These are phyloP conservation scores for Afroboletus lepidellus DNA, from an alignment of 1,284 basidiomycete species.

Conservation along the genomic window DNA sequence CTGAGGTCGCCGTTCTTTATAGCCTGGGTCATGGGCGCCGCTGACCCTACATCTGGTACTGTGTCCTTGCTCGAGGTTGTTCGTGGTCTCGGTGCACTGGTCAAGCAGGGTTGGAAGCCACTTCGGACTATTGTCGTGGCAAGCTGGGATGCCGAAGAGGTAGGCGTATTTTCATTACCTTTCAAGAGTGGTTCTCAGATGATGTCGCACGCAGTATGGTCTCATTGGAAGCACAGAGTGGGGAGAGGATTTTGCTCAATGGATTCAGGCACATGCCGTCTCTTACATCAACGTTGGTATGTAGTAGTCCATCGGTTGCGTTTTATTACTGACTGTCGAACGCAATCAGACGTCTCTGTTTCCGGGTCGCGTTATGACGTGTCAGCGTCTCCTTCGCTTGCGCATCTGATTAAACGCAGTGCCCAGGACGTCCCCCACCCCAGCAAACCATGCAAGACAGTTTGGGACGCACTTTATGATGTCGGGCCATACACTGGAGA, in stretches of 20 bases:
- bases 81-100: conserved; percentile 75
- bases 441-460: conserved; percentile 46
- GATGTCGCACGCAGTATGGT: conserved; percentile 62
- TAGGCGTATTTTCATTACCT: conserved; percentile 24
- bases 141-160: conserved; percentile 93
- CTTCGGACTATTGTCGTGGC: conserved; percentile 86
- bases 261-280: conserved; percentile 78
- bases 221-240: conserved; percentile 85
- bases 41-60: conserved; percentile 87
- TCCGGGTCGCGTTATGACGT: conserved; percentile 63
- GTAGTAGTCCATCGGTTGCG: conserved; percentile 10
- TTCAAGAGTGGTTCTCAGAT: conserved; percentile 2
- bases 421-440: conserved; percentile 73
- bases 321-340: conserved; percentile 11
- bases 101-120: conserved; percentile 84
- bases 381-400: conserved; percentile 72
- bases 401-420: conserved; percentile 65
- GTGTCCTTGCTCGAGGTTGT: conserved; percentile 84
- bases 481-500: conserved; percentile 48
- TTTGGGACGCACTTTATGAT: conserved; percentile 68
- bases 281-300: conserved; percentile 84
- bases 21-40: conserved; percentile 69
- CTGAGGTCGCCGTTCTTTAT: conserved; percentile 23
- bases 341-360: conserved; percentile 55
- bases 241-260: conserved; percentile 85